A percentile compares a stretch with the other conserved stretches of the same genome.
Conservation (phyloP, 1,284 basidiomycete species). For the Sparassis latifolia region DNA sequence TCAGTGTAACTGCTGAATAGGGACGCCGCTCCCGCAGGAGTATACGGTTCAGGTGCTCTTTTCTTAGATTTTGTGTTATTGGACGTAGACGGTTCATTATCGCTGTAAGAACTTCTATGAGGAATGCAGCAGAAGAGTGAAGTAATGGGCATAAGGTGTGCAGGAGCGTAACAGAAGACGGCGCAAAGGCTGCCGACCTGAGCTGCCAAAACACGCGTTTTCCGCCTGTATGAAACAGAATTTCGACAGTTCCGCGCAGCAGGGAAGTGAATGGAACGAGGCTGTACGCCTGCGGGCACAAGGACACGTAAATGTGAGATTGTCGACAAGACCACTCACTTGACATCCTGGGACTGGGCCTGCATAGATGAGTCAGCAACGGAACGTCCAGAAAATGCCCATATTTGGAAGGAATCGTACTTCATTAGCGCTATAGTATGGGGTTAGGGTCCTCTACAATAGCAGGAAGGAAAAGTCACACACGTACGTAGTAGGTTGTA, state of each 20-base stretch:
- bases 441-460: slow-evolving; percentile 12
- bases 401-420: slow-evolving; percentile 10
- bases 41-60: slow-evolving; percentile 39
- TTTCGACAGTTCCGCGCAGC: neutral
- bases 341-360: slow-evolving; percentile 5
- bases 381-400: slow-evolving; percentile 4
- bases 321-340: slow-evolving; percentile 1
- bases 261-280: neutral
- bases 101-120: slow-evolving; percentile 9
- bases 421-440: slow-evolving; percentile 11
- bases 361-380: slow-evolving; percentile 16
- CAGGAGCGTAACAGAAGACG: neutral
- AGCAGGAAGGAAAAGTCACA: neutral
- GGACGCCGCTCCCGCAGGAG: slow-evolving; percentile 36
- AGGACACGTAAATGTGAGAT: slow-evolving; percentile 1
- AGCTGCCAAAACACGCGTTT: no score
- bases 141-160: slow-evolving; percentile 14
- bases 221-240: no score
- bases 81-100: slow-evolving; percentile 1
- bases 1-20: slow-evolving; percentile 66
- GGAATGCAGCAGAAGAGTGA: slow-evolving; percentile 16
- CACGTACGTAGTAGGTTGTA: slow-evolving; percentile 1
- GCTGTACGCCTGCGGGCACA: slow-evolving; percentile 1
- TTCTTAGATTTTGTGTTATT: slow-evolving; percentile 7
- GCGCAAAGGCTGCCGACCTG: no score